Base-by-base conservation (phyloP, 129 eudicot species). In the Lonicera japonica region DNA sequence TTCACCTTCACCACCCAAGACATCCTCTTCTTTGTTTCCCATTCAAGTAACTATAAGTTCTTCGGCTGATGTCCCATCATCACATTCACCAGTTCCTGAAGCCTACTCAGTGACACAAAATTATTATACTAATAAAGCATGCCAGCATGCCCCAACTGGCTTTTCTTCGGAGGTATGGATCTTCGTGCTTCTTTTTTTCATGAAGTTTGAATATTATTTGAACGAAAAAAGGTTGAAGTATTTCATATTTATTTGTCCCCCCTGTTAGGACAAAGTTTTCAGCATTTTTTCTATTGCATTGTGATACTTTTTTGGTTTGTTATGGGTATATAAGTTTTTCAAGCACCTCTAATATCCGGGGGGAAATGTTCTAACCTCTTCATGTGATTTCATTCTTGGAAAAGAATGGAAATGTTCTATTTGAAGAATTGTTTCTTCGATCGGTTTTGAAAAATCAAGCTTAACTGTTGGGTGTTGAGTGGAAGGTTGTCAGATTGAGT, bases 1-100 rank as follows among this genome's bases (percentile, higher is more conserved):
- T 40, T 65, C 78, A 54, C 54, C 85, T 56, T 76, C 84, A 47
- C 54, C 75, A 22, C 55, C 69, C 17, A 72, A 41, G 69, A 51
- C 70, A 39, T 34, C 75, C 10, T 48, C 73, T 22, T 84, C 89
- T 61, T 25, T 82, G 61, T 80, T 82, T 76, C 88, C 90, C 47
- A 60, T 82, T 29, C 36, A 29, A 29, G 36, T 29, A 74, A 53
- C 55, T 54, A 64, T 54, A 36, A 54, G 69, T 58, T 70, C 88
- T 72, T 72, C 76, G 14, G 56, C 64, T 11, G 68, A 73, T n/a
- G 60, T 63, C 4, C 81, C 77, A 54, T 54, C 79, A 21, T 45
- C 71, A 52, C 50, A 67, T 54, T 57, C 87, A 56, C 72, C 77
- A 50, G 58, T 60, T 68, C 64, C 76, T 48, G 80, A 80, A 55